Base-by-base conservation (phyloP, 1,284 basidiomycete genomes). In the Tylopilus sp. region DNA sequence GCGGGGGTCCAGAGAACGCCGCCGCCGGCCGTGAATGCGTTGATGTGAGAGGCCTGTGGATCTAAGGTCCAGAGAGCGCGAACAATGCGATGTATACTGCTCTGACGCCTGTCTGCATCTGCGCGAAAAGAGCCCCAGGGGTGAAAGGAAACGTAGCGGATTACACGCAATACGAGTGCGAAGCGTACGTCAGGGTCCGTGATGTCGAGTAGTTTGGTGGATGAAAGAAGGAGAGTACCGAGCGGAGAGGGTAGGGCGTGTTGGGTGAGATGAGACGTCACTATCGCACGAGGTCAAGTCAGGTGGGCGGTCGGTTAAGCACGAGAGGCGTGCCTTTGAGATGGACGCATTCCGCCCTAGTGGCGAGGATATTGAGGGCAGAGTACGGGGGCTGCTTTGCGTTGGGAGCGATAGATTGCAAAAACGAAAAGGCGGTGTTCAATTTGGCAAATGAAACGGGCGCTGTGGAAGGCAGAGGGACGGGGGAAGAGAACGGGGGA, bases 91-190 rank as follows among this genome's bases (percentile, higher is more conserved):
- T 69, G 54, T 19, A 84, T 60, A 42, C 73, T 74, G 6, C 50
- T 52, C 39, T 59, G 61, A 7, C 77, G 74, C 30, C 85, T 75
- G 48, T 75, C 67, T 2, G 73, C 77, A 58, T 88, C 81, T 5
- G 86, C 77, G 15, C 70, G 72, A 18, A 75, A 55, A 38, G 81
- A 79, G 4, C 88, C 88, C 89, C 89, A 91, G 3, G 86, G 83
- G 30, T 77, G 71, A 39, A 80, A 81, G 2, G 87, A 89, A 36
- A 81, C 68, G 58, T 80, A 85, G 12, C 86, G 84, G 28, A 87
- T 67, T 40, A 83, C 74, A 21, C 84, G 82, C 21, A 81, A 72
- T 45, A 86, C 63, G 21, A 88, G 61, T 2, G 76, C 74, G 37
- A 62, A 57, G 35, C 69, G 74, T 16, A 79, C 60, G 2, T 69